These are phyloP conservation scores for Aspergillus terreus DNA, from an alignment of 2,329 filamentous ascomycete genomes.

Conservation along the genomic window DNA sequence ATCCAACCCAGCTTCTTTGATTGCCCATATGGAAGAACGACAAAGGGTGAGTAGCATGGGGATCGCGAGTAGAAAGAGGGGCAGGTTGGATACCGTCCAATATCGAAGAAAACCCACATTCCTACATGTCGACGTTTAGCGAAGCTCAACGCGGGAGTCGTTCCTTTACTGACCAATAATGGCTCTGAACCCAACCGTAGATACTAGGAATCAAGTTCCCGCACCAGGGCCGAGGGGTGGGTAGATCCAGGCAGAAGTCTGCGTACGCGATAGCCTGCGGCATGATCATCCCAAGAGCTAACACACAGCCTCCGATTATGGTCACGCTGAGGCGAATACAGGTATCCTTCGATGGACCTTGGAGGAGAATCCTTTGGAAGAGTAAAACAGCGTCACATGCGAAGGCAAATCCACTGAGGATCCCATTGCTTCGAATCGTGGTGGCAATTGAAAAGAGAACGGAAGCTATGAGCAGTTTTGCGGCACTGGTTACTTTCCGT, in stretches of 20 bases:
- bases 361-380: conserved; percentile 40
- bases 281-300: conserved; percentile 63
- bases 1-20: conserved; percentile 26
- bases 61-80: conserved; percentile 77
- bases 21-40: conserved; percentile 54
- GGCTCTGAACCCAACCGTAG: conserved; percentile 80
- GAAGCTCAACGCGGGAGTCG: not conserved
- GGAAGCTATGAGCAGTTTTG: conserved; percentile 60
- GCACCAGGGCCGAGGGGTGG: conserved; percentile 68
- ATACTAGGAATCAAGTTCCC: conserved; percentile 71
- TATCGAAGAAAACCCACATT: conserved; percentile 83
- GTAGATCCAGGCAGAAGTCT: conserved; percentile 58
- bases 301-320: conserved; percentile 62
- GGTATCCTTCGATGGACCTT: conserved; percentile 32
- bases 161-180: conserved; percentile 71
- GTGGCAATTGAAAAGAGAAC: conserved; percentile 68
- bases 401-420: conserved; percentile 76
- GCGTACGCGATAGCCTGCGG: conserved; percentile 75
- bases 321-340: conserved; percentile 56
- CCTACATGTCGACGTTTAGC: conserved; percentile 51
- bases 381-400: conserved; percentile 56
- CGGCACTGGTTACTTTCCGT: conserved; percentile 34
- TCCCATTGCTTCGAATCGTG: conserved; percentile 76
- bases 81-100: conserved; percentile 82
- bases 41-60: conserved; percentile 71